Base-by-base conservation (phyloP, 148 eudicot species). In the Nyssa sinensis region DNA sequence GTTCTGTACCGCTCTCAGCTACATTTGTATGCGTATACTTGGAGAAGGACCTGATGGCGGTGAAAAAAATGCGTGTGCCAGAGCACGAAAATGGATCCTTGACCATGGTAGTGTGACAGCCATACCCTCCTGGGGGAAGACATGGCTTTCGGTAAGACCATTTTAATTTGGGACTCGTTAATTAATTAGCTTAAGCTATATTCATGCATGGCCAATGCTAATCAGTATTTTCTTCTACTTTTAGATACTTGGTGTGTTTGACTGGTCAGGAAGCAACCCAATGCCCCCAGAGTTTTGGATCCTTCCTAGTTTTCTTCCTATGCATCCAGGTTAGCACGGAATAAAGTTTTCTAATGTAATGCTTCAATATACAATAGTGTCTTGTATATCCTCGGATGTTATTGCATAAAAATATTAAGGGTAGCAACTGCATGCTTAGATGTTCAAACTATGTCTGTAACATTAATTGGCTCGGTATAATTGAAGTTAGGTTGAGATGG, bases 21-120 rank as follows among this genome's bases (percentile, higher is more conserved):
- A 55, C 59, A 55, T 55, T 17, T 55, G 59, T n/a, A 55, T 55
- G 59, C 59, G 59, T 55, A 55, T 55, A 55, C 59, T 55, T 55
- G 59, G 59, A 55, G 59, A 55, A 55, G 59, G 59, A 55, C 59
- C 59, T 55, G 7, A 55, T n/a, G 25, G 59, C 5, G 59, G 59
- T 55, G 59, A 55, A 55, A 55, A 55, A 23, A 55, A 55, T n/a
- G 25, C 59, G 7, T 55, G 59, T 55, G 59, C 24, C 24, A 55
- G 59, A 55, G 59, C 59, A 4, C 59, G 59, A 17, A 55, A 55
- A 55, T 55, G 59, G 59, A 55, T 55, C 24, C 59, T 55, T 55
- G 59, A 55, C 59, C 59, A 55, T 55, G 59, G 59, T 7, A 17
- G 7, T 55, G 59, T 55, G 0, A 11, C 59, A 4, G 59, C 59